Percentiles rank a stretch among this genome's conserved stretches.
These are phyloP conservation scores for Wickerhamiella azymoides DNA, from an alignment of 805 yeast species.

Conservation along the genomic window DNA sequence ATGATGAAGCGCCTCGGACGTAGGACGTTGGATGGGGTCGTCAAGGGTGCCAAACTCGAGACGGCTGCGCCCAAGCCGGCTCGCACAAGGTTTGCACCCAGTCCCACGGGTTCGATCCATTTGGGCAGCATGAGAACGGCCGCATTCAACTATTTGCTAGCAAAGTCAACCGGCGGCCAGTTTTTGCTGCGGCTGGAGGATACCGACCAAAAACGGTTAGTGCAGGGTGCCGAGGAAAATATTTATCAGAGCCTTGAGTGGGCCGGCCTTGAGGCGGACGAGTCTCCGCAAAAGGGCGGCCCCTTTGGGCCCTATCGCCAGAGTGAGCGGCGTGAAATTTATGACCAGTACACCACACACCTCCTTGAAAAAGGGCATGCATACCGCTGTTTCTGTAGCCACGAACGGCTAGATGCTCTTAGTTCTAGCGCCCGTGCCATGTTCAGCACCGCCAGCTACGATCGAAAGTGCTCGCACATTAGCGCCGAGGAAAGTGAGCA, in stretches of 20 bases:
- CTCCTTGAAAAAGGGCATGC: slow-evolving; percentile 57
- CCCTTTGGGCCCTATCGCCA: slow-evolving; percentile 69
- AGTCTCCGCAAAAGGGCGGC: slow-evolving; percentile 55
- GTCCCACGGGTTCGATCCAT: slow-evolving; percentile 94
- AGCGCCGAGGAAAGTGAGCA: slow-evolving; percentile 30
- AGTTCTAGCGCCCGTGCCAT: slow-evolving; percentile 60
- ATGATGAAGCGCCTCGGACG: slow-evolving; percentile 5
- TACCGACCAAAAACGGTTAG: slow-evolving; percentile 73
- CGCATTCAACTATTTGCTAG: slow-evolving; percentile 70
- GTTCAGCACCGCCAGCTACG: slow-evolving; percentile 77
- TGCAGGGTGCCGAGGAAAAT: slow-evolving; percentile 69
- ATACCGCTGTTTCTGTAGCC: slow-evolving; percentile 76
- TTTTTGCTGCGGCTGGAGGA: slow-evolving; percentile 80
- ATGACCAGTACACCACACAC: slow-evolving; percentile 41
- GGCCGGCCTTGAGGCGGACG: slow-evolving; percentile 69
- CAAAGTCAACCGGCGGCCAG: slow-evolving; percentile 64
- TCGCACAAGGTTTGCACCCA: slow-evolving; percentile 90
- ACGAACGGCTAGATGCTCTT: slow-evolving; percentile 54
- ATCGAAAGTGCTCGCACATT: slow-evolving; percentile 55
- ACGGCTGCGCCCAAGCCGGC: not conserved
- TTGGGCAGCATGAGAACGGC: slow-evolving; percentile 91
- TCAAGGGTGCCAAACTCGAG: not conserved
- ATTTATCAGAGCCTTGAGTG: slow-evolving; percentile 62
- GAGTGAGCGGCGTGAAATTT: slow-evolving; percentile 60
- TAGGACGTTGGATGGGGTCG: not conserved